Percentiles rank a stretch among this genome's conserved stretches.
Conservation (phyloP, 2,329 filamentous ascomycete genomes). For the Sclerotinia spermophila region DNA sequence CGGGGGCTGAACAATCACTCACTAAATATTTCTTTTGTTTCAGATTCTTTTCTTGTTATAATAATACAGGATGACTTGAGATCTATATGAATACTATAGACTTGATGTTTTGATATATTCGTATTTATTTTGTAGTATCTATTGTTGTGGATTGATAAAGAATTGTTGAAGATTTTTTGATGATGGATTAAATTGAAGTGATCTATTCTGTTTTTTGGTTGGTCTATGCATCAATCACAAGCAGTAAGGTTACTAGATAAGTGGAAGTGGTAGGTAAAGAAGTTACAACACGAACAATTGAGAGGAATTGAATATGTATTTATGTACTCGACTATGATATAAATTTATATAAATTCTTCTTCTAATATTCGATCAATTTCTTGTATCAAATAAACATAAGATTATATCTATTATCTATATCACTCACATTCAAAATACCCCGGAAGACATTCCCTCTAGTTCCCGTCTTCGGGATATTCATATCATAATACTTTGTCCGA, state of each 20-base stretch:
- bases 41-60: background rate
- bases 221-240: constrained; percentile 6
- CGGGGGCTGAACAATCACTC: constrained; percentile 3
- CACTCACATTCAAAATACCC: too few relatives aligned
- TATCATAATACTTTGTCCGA: too few relatives aligned
- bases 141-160: background rate
- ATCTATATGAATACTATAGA: background rate
- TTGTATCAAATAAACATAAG: too few relatives aligned
- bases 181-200: background rate
- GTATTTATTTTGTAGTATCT: background rate
- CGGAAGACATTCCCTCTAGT: too few relatives aligned
- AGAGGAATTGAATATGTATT: too few relatives aligned
- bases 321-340: too few relatives aligned
- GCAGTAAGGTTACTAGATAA: too few relatives aligned
- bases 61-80: background rate
- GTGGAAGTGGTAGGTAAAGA: background rate
- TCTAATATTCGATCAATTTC: too few relatives aligned
- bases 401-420: too few relatives aligned
- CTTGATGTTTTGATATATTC: background rate
- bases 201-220: constrained; percentile 7
- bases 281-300: background rate
- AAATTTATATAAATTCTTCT: too few relatives aligned
- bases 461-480: too few relatives aligned
- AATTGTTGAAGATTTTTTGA: background rate
- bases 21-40: constrained; percentile 8